Evolutionary conservation across 2,329 filamentous ascomycete genomes (phyloP).

Genomic region (Daldinia sp.): DNA sequence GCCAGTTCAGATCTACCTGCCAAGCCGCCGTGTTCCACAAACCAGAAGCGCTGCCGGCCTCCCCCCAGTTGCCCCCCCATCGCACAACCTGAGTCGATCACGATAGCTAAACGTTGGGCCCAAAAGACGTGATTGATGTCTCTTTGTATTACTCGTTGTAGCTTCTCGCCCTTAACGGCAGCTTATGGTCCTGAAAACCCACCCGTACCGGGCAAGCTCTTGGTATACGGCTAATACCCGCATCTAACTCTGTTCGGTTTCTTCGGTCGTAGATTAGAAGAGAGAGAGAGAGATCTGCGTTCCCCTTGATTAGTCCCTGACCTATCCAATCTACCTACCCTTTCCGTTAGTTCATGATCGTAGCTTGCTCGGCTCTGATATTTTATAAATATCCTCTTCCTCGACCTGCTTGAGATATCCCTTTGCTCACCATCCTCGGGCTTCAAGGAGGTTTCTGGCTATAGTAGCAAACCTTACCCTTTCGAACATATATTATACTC

Average conservation of each 20-base stretch:
- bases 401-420: slow-evolving; percentile 1
- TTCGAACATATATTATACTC: slow-evolving; percentile 15
- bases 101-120: slow-evolving; percentile 18
- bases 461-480: slow-evolving; percentile 8
- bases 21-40: slow-evolving; percentile 31
- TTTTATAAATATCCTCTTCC: slow-evolving; percentile 28
- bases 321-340: slow-evolving; percentile 25
- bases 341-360: slow-evolving; percentile 27
- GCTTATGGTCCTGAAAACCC: slow-evolving; percentile 21
- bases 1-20: slow-evolving; percentile 31
- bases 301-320: slow-evolving; percentile 17
- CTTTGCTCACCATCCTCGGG: slow-evolving; percentile 15
- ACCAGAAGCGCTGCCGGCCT: slow-evolving; percentile 27
- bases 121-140: slow-evolving; percentile 30
- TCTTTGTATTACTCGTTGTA: slow-evolving; percentile 19
- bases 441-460: slow-evolving; percentile 22
- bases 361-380: background rate
- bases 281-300: slow-evolving; percentile 23
- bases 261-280: slow-evolving; percentile 26
- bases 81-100: slow-evolving; percentile 31
- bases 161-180: slow-evolving; percentile 28
- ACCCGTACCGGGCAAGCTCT: slow-evolving; percentile 20
- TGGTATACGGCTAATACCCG: slow-evolving; percentile 5
- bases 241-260: slow-evolving; percentile 17
- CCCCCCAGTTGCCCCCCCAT: slow-evolving; percentile 14